Base-by-base conservation (phyloP, 345 rosid genomes). In the Syzygium jambos region DNA sequence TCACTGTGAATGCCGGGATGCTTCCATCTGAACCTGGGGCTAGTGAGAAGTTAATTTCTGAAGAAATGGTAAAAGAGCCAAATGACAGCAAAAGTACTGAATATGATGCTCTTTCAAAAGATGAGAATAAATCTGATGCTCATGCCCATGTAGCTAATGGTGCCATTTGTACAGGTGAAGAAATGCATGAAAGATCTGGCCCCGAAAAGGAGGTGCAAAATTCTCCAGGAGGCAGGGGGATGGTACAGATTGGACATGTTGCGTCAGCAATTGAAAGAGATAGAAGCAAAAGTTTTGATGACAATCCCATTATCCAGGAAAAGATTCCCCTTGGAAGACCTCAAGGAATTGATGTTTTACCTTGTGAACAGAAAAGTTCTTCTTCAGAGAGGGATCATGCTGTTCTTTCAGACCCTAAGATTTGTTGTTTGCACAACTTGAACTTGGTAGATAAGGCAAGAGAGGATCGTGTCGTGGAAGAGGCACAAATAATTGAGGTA, bases 401-500 rank as follows among this genome's bases (percentile, higher is more conserved):
- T 73, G 82, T 73, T 73, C 82, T 73, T 86, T 88, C 89, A 88
- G 91, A 88, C 87, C 85, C 89, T 89, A 95, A 93, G 84, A 89
- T 85, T 86, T 93, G 90, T 89, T 91, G 89, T 91, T 88, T 92
- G 85, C 89, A 85, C 57, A 63, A 86, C 84, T 89, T 91, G 88
- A 92, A 92, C 88, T 85, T 91, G 88, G 88, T 86, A 85, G 95
- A 93, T 90, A 95, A 89, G 91, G 93, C 91, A 53, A 92, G 91
- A 90, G 98, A 96, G 87, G 98, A 98, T 91, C 93, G 94, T 80
- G 90, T 96, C 59, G 91, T 98, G 91, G 95, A 96, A 91, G 99
- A 96, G 94, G 99, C 99, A 84, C 95, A 93, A 82, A 89, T 88
- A 88, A 95, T 98, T 90, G 96, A 96, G 99, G 99, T 98, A 88